phyloP scores from a whole-genome alignment of 2,329 filamentous ascomycete species.

The Curvularia lunata region DNA sequence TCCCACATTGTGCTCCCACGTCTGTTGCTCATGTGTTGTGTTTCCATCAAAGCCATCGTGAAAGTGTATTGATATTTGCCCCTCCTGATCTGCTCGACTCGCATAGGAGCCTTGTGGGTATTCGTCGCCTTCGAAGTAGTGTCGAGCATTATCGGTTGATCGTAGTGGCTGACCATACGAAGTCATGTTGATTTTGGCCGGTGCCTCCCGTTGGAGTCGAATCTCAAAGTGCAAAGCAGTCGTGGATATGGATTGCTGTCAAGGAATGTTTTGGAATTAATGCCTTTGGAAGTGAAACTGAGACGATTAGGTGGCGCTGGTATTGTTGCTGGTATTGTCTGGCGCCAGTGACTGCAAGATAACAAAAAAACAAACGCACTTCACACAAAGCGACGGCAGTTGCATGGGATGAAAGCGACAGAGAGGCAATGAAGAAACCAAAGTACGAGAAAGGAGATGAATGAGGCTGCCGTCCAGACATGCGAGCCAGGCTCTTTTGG shows the following conservation, averaged over 20 bases:
- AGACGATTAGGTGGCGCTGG: conserved; percentile 34
- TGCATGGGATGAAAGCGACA: conserved; percentile 12
- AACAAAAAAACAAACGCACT: conserved; percentile 16
- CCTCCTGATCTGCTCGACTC: conserved; percentile 29
- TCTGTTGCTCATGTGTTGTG: conserved; percentile 5
- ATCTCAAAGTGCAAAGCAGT: conserved; percentile 13
- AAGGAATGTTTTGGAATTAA: conserved; percentile 27
- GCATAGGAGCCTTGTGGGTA: conserved; percentile 10
- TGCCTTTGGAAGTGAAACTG: conserved; percentile 42
- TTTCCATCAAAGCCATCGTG: conserved; percentile 19
- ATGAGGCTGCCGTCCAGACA: conserved; percentile 32
- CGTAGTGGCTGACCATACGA: conserved; percentile 23
- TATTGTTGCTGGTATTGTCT: conserved; percentile 28
- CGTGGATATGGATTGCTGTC: conserved; percentile 6
- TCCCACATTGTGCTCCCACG: conserved; percentile 30
- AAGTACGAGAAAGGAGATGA: conserved; percentile 22
- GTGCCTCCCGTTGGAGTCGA: conserved; percentile 6
- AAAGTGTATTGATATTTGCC: conserved; percentile 38
- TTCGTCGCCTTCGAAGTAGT: conserved; percentile 4
- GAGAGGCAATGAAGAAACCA: conserved; percentile 20
- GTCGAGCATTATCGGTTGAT: conserved; percentile 13
- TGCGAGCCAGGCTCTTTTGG: conserved; percentile 37
- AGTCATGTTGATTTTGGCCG: conserved; percentile 26
- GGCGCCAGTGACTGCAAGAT: conserved; percentile 25
- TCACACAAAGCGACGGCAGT: conserved; percentile 16